A percentile compares a stretch with the other conserved stretches of the same genome.
These are phyloP conservation scores for Scutellaria baicalensis DNA, from an alignment of 257 asterid genomes.

Conservation along the genomic window DNA sequence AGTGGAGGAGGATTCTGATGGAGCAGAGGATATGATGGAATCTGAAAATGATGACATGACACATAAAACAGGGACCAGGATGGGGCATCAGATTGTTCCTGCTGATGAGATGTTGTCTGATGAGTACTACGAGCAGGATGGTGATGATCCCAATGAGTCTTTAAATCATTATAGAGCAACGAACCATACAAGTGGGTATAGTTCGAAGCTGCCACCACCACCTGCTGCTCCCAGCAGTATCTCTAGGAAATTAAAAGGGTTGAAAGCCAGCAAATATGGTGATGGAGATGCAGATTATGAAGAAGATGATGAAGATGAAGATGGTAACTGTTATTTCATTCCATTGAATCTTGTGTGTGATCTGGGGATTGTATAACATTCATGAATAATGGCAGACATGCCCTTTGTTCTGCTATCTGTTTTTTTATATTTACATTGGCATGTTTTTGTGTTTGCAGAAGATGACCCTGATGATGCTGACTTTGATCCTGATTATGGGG, in stretches of 20 bases:
- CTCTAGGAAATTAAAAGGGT: slow-evolving; percentile 49
- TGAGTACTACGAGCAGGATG: slow-evolving; percentile 97
- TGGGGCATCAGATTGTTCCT: slow-evolving; percentile 49
- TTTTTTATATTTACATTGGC: neutral
- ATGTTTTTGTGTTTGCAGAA: slow-evolving; percentile 44
- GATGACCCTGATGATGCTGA: slow-evolving; percentile 95
- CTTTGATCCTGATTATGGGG: slow-evolving; percentile 78
- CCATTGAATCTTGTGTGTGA: neutral
- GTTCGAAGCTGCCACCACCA: slow-evolving; percentile 44
- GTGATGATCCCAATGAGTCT: slow-evolving; percentile 72
- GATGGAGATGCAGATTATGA: slow-evolving; percentile 51
- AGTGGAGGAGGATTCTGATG: slow-evolving; percentile 50
- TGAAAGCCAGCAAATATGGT: slow-evolving; percentile 39
- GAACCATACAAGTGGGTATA: slow-evolving; percentile 46
- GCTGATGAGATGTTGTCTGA: slow-evolving; percentile 95
- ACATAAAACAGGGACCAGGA: slow-evolving; percentile 36
- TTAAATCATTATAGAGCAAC: slow-evolving; percentile 46
- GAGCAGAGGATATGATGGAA: slow-evolving; percentile 46
- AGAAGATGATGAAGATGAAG: slow-evolving; percentile 49
- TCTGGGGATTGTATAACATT: neutral
- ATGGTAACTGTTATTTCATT: slow-evolving; percentile 20
- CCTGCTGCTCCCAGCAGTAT: slow-evolving; percentile 33
- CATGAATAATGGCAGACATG: neutral
- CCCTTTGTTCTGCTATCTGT: neutral
- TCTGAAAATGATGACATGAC: slow-evolving; percentile 44